Conservation (phyloP, 176 grass and related monocot genomes). For the Hsuehochloa calcarea region DNA sequence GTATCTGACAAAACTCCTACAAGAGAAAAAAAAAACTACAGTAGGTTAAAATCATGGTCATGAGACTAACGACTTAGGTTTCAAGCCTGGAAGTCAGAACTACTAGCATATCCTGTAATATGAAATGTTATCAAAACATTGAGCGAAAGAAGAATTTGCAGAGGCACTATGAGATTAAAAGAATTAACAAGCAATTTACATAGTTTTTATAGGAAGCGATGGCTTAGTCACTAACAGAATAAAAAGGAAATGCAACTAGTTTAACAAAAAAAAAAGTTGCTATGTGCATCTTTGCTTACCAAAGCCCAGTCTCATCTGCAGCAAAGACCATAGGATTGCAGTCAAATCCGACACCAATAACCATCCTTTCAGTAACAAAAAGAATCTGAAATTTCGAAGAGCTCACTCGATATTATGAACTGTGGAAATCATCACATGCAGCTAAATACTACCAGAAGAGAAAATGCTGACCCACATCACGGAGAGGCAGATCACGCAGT, state of each 20-base stretch:
- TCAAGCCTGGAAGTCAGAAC: neutral
- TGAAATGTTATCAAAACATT: neutral
- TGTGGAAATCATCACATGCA: slow-evolving; percentile 27
- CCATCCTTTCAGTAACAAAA: slow-evolving; percentile 82
- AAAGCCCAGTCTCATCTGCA: slow-evolving; percentile 90
- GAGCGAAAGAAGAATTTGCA: slow-evolving; percentile 5
- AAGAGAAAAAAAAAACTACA: slow-evolving; percentile 27
- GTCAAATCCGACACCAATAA: slow-evolving; percentile 95
- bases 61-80: neutral
- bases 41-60: slow-evolving; percentile 2
- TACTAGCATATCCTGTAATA: slow-evolving; percentile 2
- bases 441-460: slow-evolving; percentile 55
- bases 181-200: neutral
- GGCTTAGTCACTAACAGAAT: neutral
- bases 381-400: slow-evolving; percentile 70
- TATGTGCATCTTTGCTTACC: slow-evolving; percentile 55
- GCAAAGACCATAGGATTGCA: slow-evolving; percentile 94
- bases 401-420: slow-evolving; percentile 38
- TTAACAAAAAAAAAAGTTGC: neutral
- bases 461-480: slow-evolving; percentile 99
- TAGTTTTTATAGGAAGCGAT: neutral
- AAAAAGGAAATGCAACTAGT: slow-evolving; percentile 4
- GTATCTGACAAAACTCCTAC: slow-evolving; percentile 83
- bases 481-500: slow-evolving; percentile 91
- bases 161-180: neutral